Evolutionary conservation across 2,329 filamentous ascomycete genomes (phyloP).

Genomic region (Trichoderma guizhouense): DNA sequence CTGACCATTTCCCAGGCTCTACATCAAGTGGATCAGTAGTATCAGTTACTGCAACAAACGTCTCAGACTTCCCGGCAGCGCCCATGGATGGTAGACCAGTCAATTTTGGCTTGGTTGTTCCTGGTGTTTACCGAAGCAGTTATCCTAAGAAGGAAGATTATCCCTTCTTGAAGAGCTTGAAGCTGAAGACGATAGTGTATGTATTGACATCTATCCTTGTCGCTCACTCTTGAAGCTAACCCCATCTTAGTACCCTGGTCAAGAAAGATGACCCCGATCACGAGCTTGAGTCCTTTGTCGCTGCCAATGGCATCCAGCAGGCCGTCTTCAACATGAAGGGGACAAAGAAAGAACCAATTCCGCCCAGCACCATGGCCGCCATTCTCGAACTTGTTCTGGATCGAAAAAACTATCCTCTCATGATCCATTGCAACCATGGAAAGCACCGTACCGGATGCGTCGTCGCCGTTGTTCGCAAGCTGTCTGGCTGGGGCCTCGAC

Average conservation of each 20-base stretch:
- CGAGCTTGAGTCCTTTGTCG: slow-evolving; percentile 60
- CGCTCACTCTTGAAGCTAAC: not conserved
- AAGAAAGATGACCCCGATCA: slow-evolving; percentile 55
- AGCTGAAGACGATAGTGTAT: slow-evolving; percentile 77
- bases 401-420: slow-evolving; percentile 69
- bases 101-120: slow-evolving; percentile 75
- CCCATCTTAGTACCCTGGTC: slow-evolving; percentile 54
- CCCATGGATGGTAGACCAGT: slow-evolving; percentile 43
- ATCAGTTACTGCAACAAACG: slow-evolving; percentile 5
- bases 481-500: slow-evolving; percentile 63
- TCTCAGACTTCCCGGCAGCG: slow-evolving; percentile 23
- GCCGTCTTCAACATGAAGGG: slow-evolving; percentile 74
- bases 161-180: slow-evolving; percentile 62
- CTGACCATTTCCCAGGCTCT: not conserved
- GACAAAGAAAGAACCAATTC: slow-evolving; percentile 79
- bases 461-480: slow-evolving; percentile 73
- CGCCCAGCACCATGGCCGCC: slow-evolving; percentile 62
- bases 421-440: slow-evolving; percentile 92
- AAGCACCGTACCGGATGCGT: slow-evolving; percentile 91
- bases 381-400: slow-evolving; percentile 72
- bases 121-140: slow-evolving; percentile 76
- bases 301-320: slow-evolving; percentile 65
- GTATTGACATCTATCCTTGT: slow-evolving; percentile 27
- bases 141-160: slow-evolving; percentile 73
- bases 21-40: not conserved